These are phyloP conservation scores for Tolypocladium nubicola DNA, from an alignment of 2,329 filamentous ascomycete species.

Conservation along the genomic window DNA sequence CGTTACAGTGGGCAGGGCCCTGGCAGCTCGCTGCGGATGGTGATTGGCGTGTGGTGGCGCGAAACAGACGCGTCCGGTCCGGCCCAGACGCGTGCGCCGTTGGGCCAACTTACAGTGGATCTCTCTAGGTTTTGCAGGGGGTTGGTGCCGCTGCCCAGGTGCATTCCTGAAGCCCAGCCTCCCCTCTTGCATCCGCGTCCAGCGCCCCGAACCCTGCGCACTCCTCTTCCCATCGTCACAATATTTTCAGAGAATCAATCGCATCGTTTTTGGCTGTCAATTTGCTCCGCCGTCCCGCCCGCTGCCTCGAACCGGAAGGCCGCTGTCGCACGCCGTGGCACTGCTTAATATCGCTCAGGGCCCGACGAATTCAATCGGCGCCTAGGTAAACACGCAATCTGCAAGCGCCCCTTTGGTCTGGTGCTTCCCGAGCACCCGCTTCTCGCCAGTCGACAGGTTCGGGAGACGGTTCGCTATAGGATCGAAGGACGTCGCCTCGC, in stretches of 20 bases:
- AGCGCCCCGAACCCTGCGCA: conserved; percentile 7
- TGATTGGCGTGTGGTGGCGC: conserved; percentile 13
- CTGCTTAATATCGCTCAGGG: background rate
- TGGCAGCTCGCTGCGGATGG: background rate
- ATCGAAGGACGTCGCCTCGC: background rate
- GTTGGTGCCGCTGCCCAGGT: conserved; percentile 8
- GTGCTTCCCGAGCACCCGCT: conserved; percentile 4
- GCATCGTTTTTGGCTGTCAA: background rate
- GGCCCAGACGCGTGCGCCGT: background rate
- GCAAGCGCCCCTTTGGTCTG: background rate
- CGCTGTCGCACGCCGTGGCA: background rate
- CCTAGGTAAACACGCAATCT: background rate
- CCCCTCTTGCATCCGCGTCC: conserved; percentile 8
- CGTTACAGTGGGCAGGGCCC: background rate
- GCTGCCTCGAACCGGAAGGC: background rate
- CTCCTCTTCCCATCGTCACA: conserved; percentile 10
- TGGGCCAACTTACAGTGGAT: background rate
- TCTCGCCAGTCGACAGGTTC: conserved; percentile 7
- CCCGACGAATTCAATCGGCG: background rate
- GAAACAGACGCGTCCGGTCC: conserved; percentile 17
- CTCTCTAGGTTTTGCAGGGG: conserved; percentile 4
- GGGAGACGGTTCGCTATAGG: background rate
- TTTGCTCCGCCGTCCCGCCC: conserved; percentile 1
- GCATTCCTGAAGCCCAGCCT: conserved; percentile 11
- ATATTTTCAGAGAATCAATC: conserved; percentile 5